Percentiles rank a stretch among this genome's conserved stretches.
phyloP scores from a whole-genome alignment of 495 filamentous ascomycete genomes.

The Xanthoparmelia taractica region DNA sequence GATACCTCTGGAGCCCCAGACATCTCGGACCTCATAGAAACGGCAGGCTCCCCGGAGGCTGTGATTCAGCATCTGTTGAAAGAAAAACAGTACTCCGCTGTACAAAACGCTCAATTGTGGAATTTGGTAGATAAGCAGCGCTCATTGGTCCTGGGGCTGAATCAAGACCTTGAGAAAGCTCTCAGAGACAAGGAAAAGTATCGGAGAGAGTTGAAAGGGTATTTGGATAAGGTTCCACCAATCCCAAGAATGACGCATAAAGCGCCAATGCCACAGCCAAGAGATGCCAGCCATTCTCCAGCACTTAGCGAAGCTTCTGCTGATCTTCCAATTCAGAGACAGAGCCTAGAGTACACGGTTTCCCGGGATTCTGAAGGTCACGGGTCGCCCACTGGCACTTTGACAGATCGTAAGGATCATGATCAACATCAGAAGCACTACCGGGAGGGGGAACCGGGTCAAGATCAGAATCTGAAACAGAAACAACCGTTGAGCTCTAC shows the following conservation, averaged over 20 bases:
- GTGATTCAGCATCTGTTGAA: conserved; percentile 81
- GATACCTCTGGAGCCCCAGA: conserved; percentile 53
- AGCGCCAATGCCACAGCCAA: conserved; percentile 9
- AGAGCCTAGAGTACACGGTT: conserved; percentile 12
- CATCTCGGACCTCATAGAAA: conserved; percentile 63
- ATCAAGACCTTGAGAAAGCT: conserved; percentile 87
- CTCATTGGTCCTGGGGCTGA: conserved; percentile 84
- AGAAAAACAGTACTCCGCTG: conserved; percentile 79
- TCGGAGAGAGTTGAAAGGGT: conserved; percentile 79
- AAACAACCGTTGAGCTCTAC: neutral
- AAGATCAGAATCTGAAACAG: neutral
- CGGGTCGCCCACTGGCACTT: neutral
- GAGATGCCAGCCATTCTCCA: conserved; percentile 22
- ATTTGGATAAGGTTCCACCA: conserved; percentile 45
- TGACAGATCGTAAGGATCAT: neutral
- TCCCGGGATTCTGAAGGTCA: neutral
- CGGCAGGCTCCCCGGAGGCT: conserved; percentile 83
- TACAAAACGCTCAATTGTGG: conserved; percentile 92
- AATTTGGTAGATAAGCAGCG: conserved; percentile 92
- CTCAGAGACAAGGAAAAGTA: conserved; percentile 94
- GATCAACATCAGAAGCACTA: no score
- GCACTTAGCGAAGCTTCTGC: conserved; percentile 21
- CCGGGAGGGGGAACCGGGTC: neutral
- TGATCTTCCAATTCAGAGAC: conserved; percentile 25
- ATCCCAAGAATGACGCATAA: conserved; percentile 34